Percentiles rank a stretch among this genome's conserved stretches.
Conservation (phyloP, 805 yeast genomes). For the Candida nemodendra region DNA sequence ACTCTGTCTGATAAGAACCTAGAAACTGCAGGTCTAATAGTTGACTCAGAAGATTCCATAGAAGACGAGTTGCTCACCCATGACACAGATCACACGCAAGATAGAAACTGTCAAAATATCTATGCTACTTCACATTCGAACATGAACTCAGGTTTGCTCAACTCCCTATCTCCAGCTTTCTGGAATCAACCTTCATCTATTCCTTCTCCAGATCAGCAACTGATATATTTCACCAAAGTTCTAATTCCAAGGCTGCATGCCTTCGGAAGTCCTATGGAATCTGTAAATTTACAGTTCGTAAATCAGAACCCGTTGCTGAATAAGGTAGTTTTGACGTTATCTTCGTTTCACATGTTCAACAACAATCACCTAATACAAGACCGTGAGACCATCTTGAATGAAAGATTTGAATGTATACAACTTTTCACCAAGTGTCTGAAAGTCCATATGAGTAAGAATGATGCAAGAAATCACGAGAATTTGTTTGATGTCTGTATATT, state of each 20-base stretch:
- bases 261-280: conserved; percentile 15
- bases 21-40: conserved; percentile 1
- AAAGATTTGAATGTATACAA: conserved; percentile 17
- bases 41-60: too few species aligned
- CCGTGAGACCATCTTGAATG: conserved; percentile 6
- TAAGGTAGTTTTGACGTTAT: conserved; percentile 20
- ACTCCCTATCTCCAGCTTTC: too few species aligned
- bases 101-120: too few species aligned
- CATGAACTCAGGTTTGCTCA: too few species aligned
- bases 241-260: conserved; percentile 28
- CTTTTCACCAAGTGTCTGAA: conserved; percentile 11
- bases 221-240: conserved; percentile 23
- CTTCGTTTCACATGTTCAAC: conserved; percentile 23
- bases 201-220: conserved; percentile 10
- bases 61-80: too few species aligned
- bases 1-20: too few species aligned
- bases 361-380: conserved; percentile 6
- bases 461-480: conserved; percentile 5
- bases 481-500: conserved; percentile 24
- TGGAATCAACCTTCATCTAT: conserved; percentile 7
- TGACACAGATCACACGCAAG: too few species aligned
- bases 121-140: too few species aligned
- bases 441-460: conserved; percentile 1
- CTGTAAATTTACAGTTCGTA: conserved; percentile 3
- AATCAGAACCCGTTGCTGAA: conserved; percentile 16